Percentiles rank a stretch among this genome's conserved stretches.
Evolutionary conservation across 805 yeast genomes (phyloP).

Genomic region (Sugiyamaella mastotermitis): DNA sequence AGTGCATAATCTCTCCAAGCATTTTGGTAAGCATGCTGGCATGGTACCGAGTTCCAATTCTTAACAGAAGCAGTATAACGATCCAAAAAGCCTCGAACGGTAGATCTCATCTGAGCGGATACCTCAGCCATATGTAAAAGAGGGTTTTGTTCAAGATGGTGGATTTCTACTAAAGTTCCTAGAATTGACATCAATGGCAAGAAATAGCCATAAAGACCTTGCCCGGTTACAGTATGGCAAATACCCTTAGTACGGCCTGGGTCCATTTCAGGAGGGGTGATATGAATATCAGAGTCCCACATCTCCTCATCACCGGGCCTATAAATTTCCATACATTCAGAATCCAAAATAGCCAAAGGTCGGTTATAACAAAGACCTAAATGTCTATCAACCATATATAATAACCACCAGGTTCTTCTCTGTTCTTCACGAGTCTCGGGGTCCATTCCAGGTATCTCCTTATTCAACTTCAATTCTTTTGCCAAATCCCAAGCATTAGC

Average conservation of each 20-base stretch:
- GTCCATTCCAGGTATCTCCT: conserved; percentile 18
- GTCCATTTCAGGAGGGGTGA: conserved; percentile 29
- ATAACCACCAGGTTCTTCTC: conserved; percentile 38
- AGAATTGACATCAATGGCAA: conserved; percentile 32
- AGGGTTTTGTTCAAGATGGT: conserved; percentile 24
- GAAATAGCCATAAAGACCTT: conserved; percentile 36
- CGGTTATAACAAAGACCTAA: conserved; percentile 34
- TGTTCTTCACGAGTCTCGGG: conserved; percentile 34
- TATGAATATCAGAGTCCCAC: conserved; percentile 27
- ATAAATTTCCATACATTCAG: conserved; percentile 27
- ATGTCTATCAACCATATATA: conserved; percentile 36
- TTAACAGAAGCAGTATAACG: conserved; percentile 18
- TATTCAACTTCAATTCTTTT: conserved; percentile 27
- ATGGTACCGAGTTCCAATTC: conserved; percentile 16
- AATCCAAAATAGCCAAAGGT: conserved; percentile 29
- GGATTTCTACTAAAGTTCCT: conserved; percentile 26
- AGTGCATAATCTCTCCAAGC: conserved; percentile 23
- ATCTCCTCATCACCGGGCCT: conserved; percentile 32
- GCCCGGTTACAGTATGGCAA: conserved; percentile 24
- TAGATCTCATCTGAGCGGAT: conserved; percentile 16
- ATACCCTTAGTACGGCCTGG: conserved; percentile 25
- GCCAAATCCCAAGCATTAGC: conserved; percentile 28
- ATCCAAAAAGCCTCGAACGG: conserved; percentile 13
- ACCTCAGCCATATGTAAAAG: conserved; percentile 16
- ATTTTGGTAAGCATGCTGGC: conserved; percentile 22